Evolutionary conservation across 257 asterid species (phyloP), one percentile per base, ranked within the genome.

Genomic region (Solanum etuberosum): DNA sequence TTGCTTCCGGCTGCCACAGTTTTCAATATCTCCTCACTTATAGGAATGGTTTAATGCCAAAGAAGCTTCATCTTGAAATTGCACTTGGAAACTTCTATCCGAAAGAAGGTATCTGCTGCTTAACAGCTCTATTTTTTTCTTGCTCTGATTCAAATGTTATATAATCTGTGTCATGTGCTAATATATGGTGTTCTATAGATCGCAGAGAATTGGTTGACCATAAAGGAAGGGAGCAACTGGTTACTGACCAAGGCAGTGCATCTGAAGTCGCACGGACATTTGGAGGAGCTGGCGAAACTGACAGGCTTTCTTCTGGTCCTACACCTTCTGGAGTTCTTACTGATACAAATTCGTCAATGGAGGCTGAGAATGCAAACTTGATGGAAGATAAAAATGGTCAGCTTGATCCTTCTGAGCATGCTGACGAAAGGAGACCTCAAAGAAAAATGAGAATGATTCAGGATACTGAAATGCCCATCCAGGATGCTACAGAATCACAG

Each of bases 51-150:
- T 78, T 96, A 91, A 90, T 92, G 91, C 99, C 99, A 20, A 97
- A 96, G 94, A 93, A 94, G 90, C 96, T 93, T 91, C 99, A 97
- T 92, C 99, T 97, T 87, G 99, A 97, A 88, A 93, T 96, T 90
- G 99, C 99, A 77, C 98, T 97, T 67, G 99, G 99, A 88, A 94
- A 95, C 89, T 87, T 92, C 89, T 88, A 88, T 90, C 88, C 94
- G 42, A 94, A 91, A 93, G 98, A 97, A 92, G 99, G 99, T 97
- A 90, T 34, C 54, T 86, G 73, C 48, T 88, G 74, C 87, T 86
- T 89, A 81, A 86, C 86, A 42, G 86, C 71, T 72, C 68, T 86
- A 54, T 46, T 83, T 81, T 54, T 85, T 29, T 81, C 65, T 15
- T 78, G 34, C 15, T 18, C 68, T 48, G 43, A 48, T 81, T 81